Percentiles rank a stretch among this genome's conserved stretches.
Conservation (phyloP, 2,329 filamentous ascomycete genomes). For the Capronia epimyces region DNA sequence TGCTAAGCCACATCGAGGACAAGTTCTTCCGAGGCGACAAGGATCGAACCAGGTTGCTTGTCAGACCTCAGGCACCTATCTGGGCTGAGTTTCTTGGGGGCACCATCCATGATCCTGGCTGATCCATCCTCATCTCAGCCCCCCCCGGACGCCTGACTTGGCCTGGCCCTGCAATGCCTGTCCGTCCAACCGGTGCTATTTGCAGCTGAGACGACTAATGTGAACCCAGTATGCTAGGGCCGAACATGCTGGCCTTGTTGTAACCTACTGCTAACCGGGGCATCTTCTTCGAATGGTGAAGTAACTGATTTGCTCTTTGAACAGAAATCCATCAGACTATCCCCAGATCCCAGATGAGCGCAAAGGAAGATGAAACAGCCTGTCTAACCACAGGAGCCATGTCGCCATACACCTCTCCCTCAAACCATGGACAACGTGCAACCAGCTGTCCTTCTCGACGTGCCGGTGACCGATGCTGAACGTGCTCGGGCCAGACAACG, state of each 20-base stretch:
- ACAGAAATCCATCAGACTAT: background rate
- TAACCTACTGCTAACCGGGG: background rate
- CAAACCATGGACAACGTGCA: conserved; percentile 23
- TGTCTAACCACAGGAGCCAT: conserved; percentile 8
- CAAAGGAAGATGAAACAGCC: conserved; percentile 10
- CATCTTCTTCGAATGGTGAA: background rate
- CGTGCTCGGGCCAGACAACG: conserved; percentile 16
- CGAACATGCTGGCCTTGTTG: background rate
- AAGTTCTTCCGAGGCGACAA: background rate
- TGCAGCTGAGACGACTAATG: conserved; percentile 6
- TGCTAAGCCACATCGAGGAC: background rate
- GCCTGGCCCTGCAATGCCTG: background rate
- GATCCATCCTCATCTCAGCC: background rate
- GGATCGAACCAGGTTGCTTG: background rate
- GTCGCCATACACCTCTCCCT: conserved; percentile 8
- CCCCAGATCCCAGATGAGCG: background rate
- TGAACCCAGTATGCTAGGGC: background rate
- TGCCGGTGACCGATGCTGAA: conserved; percentile 24
- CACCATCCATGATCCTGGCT: background rate
- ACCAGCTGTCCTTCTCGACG: conserved; percentile 16
- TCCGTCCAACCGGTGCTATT: background rate
- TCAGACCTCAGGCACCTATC: too few species aligned
- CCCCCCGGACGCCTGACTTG: background rate
- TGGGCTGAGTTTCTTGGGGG: background rate
- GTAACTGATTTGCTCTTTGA: background rate